Percentiles rank a stretch among this genome's conserved stretches.
phyloP scores from a whole-genome alignment of 495 filamentous ascomycete species.

The Coniosporium apollinis region DNA sequence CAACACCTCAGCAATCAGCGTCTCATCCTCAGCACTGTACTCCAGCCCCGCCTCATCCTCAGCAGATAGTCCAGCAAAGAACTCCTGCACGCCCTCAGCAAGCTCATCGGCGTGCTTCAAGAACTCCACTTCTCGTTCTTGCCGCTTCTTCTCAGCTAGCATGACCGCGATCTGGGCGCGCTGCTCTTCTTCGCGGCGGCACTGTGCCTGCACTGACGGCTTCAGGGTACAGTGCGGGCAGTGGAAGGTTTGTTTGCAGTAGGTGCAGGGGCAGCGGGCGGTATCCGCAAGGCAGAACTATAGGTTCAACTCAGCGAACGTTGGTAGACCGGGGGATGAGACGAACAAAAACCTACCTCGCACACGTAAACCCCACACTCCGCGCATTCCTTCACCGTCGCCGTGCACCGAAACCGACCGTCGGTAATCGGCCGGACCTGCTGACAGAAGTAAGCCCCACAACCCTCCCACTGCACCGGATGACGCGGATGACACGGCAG shows the following conservation, averaged over 20 bases:
- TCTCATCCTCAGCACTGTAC: too few relatives aligned
- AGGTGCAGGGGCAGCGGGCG: slow-evolving; percentile 31
- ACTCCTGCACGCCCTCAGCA: slow-evolving; percentile 10
- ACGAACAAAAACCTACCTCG: slow-evolving; percentile 21
- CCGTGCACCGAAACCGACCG: slow-evolving; percentile 32
- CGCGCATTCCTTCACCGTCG: slow-evolving; percentile 34
- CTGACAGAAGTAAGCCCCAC: slow-evolving; percentile 41
- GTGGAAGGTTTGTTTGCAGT: slow-evolving; percentile 35
- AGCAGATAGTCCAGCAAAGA: too few relatives aligned
- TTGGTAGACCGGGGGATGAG: too few relatives aligned
- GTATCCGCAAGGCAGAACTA: too few relatives aligned
- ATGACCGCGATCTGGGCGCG: slow-evolving; percentile 8
- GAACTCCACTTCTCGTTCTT: background rate
- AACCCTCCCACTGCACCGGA: slow-evolving; percentile 36
- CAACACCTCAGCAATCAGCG: too few relatives aligned
- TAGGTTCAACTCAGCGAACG: too few relatives aligned
- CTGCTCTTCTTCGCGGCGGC: slow-evolving; percentile 14
- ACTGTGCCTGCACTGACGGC: slow-evolving; percentile 11
- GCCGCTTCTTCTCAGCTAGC: slow-evolving; percentile 12
- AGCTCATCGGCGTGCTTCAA: slow-evolving; percentile 7
- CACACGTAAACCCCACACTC: slow-evolving; percentile 40
- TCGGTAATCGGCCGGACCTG: slow-evolving; percentile 33
- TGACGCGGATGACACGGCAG: slow-evolving; percentile 24
- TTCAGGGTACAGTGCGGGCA: slow-evolving; percentile 35
- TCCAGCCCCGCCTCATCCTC: too few relatives aligned